These are phyloP conservation scores for Berberis thunbergii DNA, from an alignment of 164 flowering plant species.

Conservation along the genomic window DNA sequence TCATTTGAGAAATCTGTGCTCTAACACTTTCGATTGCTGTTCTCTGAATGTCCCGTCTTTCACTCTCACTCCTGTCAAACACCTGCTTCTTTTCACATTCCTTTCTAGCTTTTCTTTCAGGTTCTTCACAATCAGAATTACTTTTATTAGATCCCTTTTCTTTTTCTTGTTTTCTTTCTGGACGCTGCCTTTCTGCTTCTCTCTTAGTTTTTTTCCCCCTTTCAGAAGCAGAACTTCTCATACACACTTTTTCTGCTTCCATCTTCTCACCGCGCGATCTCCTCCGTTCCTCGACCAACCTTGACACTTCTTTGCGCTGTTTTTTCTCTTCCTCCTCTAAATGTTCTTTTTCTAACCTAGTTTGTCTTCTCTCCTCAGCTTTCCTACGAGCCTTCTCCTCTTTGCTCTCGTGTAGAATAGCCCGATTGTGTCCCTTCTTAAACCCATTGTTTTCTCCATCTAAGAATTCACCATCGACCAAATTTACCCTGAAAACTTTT, in stretches of 20 bases:
- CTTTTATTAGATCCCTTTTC: slow-evolving; percentile 82
- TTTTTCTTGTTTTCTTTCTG: slow-evolving; percentile 66
- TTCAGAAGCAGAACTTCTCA: slow-evolving; percentile 24
- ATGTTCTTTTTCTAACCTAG: slow-evolving; percentile 86
- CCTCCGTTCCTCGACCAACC: slow-evolving; percentile 88
- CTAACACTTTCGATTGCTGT: slow-evolving; percentile 30
- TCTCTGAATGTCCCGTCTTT: slow-evolving; percentile 37
- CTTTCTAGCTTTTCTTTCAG: slow-evolving; percentile 50
- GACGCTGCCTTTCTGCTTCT: slow-evolving; percentile 75
- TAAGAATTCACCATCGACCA: slow-evolving; percentile 33
- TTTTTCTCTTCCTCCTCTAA: slow-evolving; percentile 94
- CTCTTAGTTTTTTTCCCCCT: slow-evolving; percentile 49
- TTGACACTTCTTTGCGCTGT: slow-evolving; percentile 95
- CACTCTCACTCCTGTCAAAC: slow-evolving; percentile 44
- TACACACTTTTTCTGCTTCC: slow-evolving; percentile 56
- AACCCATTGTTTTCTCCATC: slow-evolving; percentile 51
- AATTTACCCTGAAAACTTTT: slow-evolving; percentile 58
- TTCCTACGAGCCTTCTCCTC: slow-evolving; percentile 89
- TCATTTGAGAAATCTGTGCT: slow-evolving; percentile 30
- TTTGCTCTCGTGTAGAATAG: slow-evolving; percentile 51
- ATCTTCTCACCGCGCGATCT: slow-evolving; percentile 65
- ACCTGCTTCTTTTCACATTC: slow-evolving; percentile 56
- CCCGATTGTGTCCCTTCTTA: slow-evolving; percentile 63
- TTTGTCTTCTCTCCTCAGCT: slow-evolving; percentile 95
- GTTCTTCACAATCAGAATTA: slow-evolving; percentile 81